Conservation (phyloP, 768 basidiomycete genomes). For the Agaricus subrufescens region DNA sequence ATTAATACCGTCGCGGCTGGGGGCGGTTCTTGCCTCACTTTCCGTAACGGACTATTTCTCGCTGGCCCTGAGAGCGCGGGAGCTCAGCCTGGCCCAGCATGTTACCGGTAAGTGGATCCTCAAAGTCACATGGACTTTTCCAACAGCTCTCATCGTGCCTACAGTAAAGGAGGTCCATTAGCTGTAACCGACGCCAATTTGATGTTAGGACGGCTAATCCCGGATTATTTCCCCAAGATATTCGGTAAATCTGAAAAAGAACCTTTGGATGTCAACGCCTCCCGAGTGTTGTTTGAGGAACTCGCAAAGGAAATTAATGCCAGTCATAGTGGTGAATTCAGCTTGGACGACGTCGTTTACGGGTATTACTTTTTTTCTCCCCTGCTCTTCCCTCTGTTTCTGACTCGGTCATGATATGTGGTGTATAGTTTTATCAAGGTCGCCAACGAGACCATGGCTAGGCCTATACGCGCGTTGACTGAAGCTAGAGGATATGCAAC, state of each 20-base stretch:
- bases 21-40: conserved; percentile 86
- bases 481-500: conserved; percentile 87
- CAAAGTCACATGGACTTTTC: not conserved
- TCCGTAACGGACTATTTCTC: conserved; percentile 85
- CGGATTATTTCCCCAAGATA: conserved; percentile 92
- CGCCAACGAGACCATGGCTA: conserved; percentile 94
- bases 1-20: conserved; percentile 97
- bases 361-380: conserved; percentile 40
- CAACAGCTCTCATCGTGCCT: not conserved
- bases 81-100: conserved; percentile 90
- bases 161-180: conserved; percentile 84
- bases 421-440: conserved; percentile 83
- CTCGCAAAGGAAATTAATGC: conserved; percentile 70
- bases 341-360: conserved; percentile 82
- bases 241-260: conserved; percentile 90
- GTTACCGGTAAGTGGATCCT: conserved; percentile 61
- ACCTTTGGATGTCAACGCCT: conserved; percentile 72
- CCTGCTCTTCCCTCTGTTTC: not conserved
- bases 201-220: conserved; percentile 81
- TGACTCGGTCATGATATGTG: not conserved
- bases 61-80: conserved; percentile 93
- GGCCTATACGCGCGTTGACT: conserved; percentile 88
- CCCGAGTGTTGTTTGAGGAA: conserved; percentile 59
- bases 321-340: conserved; percentile 51
- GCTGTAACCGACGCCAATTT: conserved; percentile 94